These are phyloP conservation scores for Psilocybe sp. DNA, from an alignment of 768 basidiomycete genomes.

Conservation along the genomic window DNA sequence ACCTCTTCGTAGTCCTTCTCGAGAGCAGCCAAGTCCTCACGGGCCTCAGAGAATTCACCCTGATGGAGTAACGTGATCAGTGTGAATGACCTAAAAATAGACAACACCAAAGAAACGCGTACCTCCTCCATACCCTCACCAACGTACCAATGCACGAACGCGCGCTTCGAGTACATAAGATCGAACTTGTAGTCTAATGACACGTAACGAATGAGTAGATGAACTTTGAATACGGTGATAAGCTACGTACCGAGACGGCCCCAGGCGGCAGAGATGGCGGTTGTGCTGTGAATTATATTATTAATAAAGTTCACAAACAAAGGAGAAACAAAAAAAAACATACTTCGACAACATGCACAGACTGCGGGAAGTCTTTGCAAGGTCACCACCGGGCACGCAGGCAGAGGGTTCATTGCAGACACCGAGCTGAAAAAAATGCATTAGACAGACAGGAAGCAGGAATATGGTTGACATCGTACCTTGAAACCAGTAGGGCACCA, in stretches of 20 bases:
- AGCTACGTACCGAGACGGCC: constrained; percentile 45
- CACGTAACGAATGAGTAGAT: neutral
- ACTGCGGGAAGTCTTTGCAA: constrained; percentile 90
- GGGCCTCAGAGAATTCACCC: constrained; percentile 98
- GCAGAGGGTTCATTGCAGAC: constrained; percentile 97
- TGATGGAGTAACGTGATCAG: no score
- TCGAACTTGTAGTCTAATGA: constrained; percentile 90
- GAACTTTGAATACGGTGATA: neutral
- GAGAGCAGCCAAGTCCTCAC: constrained; percentile 95
- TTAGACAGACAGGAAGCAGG: no score
- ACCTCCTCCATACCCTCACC: constrained; percentile 98
- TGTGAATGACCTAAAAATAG: no score
- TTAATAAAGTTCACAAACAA: no score
- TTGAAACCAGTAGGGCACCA: constrained; percentile 99
- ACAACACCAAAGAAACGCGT: no score
- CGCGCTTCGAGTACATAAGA: constrained; percentile 94
- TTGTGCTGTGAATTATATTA: constrained; percentile 43
- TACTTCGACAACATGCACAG: constrained; percentile 93
- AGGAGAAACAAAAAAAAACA: neutral
- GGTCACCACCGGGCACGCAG: constrained; percentile 88
- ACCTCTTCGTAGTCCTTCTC: constrained; percentile 96
- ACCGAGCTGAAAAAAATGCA: constrained; percentile 53
- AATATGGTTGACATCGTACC: neutral
- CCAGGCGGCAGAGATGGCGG: constrained; percentile 94
- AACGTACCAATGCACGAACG: constrained; percentile 93